Base-by-base conservation (phyloP, 768 basidiomycete genomes). In the Sutorius australiensis region DNA sequence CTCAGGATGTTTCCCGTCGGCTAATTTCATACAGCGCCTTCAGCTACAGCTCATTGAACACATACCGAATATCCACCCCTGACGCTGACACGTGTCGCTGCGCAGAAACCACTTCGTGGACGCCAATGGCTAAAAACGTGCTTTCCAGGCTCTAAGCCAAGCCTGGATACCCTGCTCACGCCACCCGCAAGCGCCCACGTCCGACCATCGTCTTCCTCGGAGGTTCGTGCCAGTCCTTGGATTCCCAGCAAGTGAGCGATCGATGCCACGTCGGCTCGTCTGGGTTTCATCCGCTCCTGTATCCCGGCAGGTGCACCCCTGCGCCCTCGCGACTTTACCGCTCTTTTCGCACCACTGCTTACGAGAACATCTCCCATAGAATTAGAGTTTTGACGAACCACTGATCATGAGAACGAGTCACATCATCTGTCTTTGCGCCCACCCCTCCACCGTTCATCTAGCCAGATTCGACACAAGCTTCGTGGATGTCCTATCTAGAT, bases 291-390 rank as follows among this genome's bases (percentile, higher is more conserved):
- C 34, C 36, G 12, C 49, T 36, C 31, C 36, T 34, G 33, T 32
- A 7, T 45, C 40, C 42, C 48, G 30, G 10, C 39, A 27, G 10
- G 14, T 21, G 17, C 28, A 33, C 27, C 46, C 47, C 24, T 21
- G 17, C 21, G 37, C 27, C 46, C 47, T 48, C 34, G n/a, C n/a
- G 42, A 30, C 21, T 36, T 33, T 28, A 34, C 30, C 7, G 6
- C 31, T 28, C 30, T 10, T 3, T 42, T 60, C 38, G 38, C 52
- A 51, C 32, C 13, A 44, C n/a, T 42, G 19, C 30, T 67, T 61
- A 64, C 61, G 64, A 53, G 19, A 59, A 59, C 38, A n/a, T 41
- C 52, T 57, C 61, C 53, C 61, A 58, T 51, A 30, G 54, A 24
- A 33, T 48, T 54, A 42, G 46, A 46, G 52, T 54, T 55, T 64